Evolutionary conservation across 148 eudicot species (phyloP).

Genomic region (Fagopyrum tataricum): DNA sequence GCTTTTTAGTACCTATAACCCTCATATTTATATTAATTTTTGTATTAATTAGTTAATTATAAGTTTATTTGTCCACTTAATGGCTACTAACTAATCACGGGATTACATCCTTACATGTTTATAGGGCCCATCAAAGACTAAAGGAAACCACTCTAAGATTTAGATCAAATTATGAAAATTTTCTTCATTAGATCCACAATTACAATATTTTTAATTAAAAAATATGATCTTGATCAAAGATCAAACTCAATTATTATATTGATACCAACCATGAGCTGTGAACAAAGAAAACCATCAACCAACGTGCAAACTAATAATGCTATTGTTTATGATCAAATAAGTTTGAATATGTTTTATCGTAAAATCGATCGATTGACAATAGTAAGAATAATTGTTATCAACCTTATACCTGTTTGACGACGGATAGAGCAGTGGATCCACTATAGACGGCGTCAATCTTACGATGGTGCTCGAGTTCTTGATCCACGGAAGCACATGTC

Average conservation of each 20-base stretch:
- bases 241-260: background rate
- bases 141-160: background rate
- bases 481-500: constrained; percentile 66
- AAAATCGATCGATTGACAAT: too few relatives aligned
- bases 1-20: background rate
- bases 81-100: background rate
- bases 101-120: constrained; percentile 4
- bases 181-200: background rate
- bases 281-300: background rate
- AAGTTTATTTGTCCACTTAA: background rate
- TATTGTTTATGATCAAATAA: background rate
- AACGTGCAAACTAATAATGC: background rate
- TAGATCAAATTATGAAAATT: background rate
- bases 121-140: background rate
- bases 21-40: background rate
- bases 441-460: constrained; percentile 61
- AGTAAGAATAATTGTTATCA: too few relatives aligned
- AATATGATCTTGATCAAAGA: background rate
- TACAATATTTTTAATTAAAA: background rate
- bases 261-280: background rate
- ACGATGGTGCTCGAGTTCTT: constrained; percentile 47
- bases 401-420: constrained; percentile 15
- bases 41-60: background rate
- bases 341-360: too few relatives aligned
- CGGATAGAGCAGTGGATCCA: constrained; percentile 45